Evolutionary conservation across 2,329 filamentous ascomycete genomes (phyloP), one percentile per base, ranked within the genome.

Genomic region (Rachicladosporium sp.): DNA sequence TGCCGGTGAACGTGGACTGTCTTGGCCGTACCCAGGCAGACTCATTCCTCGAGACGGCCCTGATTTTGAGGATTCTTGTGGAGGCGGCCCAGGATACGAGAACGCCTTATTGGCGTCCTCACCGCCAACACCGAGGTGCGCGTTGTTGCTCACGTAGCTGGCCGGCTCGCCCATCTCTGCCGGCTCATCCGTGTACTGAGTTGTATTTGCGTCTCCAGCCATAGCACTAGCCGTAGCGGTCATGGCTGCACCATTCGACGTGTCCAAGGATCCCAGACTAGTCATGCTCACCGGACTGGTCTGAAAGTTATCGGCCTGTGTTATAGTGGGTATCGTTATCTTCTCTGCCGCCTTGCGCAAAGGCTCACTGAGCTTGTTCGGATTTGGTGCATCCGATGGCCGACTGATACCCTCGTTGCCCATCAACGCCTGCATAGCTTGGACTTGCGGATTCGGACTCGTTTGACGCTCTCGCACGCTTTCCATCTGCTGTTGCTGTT

Each of bases 1-100:
- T 6, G 52, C 52, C 1, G 82, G 80, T 4, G 86, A 85, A 50
- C 77, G 75, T 35, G 78, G 77, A 39, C 67, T 69, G 46, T 65
- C 67, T 54, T 73, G 68, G 38, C 67, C 65, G 38, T 70, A 73
- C 32, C 71, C 73, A 10, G 72, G 65, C 46, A 67, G 62, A 31
- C 74, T 79, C 61, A 77, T 70, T 41, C 74, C 73, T 47, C 75
- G 67, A 38, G 69, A 63, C 8, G 71, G 66, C 7, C 69, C 68
- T 44, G 57, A 62, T 42, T 73, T 71, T 40, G 64, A 66, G 32
- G 70, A 61, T 50, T 59, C 67, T 38, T 60, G 58, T 30, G 65
- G 59, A 43, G 68, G 62, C 10, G 74, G 74, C 38, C 74, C 71
- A 6, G 76, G 76, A 55, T 77, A 80, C n/a, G 76, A 78, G 49